Evolutionary conservation across 345 rosid species (phyloP).

Genomic region (Moricandia arvensis): DNA sequence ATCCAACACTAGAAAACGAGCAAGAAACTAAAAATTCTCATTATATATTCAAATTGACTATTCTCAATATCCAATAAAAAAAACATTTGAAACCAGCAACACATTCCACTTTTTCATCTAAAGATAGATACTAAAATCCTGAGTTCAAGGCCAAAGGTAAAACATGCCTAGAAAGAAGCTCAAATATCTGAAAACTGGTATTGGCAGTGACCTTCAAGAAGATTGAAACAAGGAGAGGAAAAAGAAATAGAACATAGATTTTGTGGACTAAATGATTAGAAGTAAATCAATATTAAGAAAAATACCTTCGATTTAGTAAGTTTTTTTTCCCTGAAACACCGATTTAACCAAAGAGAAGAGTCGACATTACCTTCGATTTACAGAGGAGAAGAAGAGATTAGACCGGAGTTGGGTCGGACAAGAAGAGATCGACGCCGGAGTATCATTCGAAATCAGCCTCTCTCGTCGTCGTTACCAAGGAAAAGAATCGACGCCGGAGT

Average conservation of each 20-base stretch:
- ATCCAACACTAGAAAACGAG: constrained; percentile 3
- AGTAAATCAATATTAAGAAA: no score
- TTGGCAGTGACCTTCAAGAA: background rate
- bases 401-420: no score
- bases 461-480: no score
- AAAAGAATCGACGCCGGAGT: no score
- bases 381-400: no score
- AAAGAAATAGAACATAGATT: constrained; percentile 18
- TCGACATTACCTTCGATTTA: no score
- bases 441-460: no score
- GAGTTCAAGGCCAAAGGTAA: background rate
- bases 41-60: background rate
- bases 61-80: constrained; percentile 29
- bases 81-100: background rate
- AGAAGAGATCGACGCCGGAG: no score
- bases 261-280: constrained; percentile 18
- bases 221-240: background rate
- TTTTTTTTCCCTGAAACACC: no score
- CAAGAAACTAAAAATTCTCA: background rate
- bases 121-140: background rate
- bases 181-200: background rate
- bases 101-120: background rate
- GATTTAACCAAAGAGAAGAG: no score
- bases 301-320: no score
- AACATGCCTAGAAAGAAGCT: background rate